phyloP scores from a whole-genome alignment of 2,329 filamentous ascomycete genomes.

The Fusarium drepaniforme region DNA sequence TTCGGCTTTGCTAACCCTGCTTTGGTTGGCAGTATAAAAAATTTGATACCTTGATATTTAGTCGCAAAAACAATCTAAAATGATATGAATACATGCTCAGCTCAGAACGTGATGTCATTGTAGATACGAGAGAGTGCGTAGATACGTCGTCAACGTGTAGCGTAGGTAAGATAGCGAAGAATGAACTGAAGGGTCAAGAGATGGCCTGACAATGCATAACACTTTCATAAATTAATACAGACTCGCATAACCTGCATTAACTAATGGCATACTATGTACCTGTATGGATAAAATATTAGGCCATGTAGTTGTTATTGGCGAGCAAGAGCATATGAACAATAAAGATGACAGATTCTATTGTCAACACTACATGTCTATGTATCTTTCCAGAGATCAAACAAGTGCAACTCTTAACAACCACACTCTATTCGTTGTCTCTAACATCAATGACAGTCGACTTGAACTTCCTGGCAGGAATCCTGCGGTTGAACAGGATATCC shows the following conservation, averaged over 20 bases:
- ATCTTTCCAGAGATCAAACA: background rate
- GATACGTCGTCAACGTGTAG: no score
- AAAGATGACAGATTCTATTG: background rate
- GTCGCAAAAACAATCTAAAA: background rate
- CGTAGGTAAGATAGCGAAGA: no score
- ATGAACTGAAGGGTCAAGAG: no score
- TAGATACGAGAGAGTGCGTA: background rate
- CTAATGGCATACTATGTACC: background rate
- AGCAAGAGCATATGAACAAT: background rate
- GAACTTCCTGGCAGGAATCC: conserved; percentile 65
- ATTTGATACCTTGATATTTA: background rate
- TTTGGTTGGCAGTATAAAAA: background rate
- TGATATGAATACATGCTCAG: background rate
- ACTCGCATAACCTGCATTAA: background rate
- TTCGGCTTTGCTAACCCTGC: background rate
- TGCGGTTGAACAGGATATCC: conserved; percentile 68
- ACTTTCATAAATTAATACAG: no score
- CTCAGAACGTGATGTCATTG: background rate
- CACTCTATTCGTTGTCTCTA: conserved; percentile 68
- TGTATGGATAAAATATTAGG: background rate
- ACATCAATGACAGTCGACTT: conserved; percentile 67
- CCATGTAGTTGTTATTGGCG: no score
- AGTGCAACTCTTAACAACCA: background rate
- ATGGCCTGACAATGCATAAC: no score
- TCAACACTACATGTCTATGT: background rate